phyloP scores from a whole-genome alignment of 176 grass and related monocot genomes.

The Tillandsia leiboldiana region DNA sequence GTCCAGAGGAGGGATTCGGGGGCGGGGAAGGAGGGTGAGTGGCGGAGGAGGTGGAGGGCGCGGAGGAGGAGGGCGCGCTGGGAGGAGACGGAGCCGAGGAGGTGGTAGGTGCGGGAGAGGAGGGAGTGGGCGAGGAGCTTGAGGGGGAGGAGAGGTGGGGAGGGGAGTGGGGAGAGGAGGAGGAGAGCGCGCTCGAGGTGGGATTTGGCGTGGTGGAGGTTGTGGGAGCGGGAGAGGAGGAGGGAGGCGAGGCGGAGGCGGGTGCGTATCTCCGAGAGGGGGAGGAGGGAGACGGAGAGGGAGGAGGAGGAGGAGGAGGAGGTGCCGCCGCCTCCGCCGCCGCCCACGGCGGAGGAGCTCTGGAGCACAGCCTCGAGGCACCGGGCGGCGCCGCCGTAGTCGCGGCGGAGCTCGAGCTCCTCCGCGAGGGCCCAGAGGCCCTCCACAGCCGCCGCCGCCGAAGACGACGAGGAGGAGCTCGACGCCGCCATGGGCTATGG shows the following conservation, averaged over 20 bases:
- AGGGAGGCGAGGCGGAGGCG: slow-evolving; percentile 59
- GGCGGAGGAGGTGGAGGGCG: slow-evolving; percentile 43
- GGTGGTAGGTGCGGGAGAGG: slow-evolving; percentile 48
- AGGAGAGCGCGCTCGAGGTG: slow-evolving; percentile 82
- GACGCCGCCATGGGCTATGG: slow-evolving; percentile 16
- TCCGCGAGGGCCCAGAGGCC: slow-evolving; percentile 79
- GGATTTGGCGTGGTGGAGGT: slow-evolving; percentile 53
- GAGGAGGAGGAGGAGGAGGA: slow-evolving; percentile 61
- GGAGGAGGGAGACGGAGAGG: slow-evolving; percentile 43
- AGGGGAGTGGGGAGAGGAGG: slow-evolving; percentile 56
- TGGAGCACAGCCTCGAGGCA: slow-evolving; percentile 62
- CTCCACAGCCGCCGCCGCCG: slow-evolving; percentile 35
- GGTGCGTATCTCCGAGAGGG: slow-evolving; percentile 64
- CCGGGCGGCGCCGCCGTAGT: slow-evolving; percentile 35
- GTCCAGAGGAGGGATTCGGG: slow-evolving; percentile 47
- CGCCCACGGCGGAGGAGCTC: slow-evolving; percentile 15
- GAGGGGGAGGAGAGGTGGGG: slow-evolving; percentile 48
- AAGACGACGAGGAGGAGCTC: not conserved
- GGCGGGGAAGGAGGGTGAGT: slow-evolving; percentile 27
- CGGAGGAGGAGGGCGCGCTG: slow-evolving; percentile 68
- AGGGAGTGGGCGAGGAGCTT: slow-evolving; percentile 79
- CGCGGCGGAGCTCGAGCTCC: slow-evolving; percentile 61
- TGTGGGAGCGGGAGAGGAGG: slow-evolving; percentile 45
- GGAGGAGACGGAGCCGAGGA: slow-evolving; percentile 48
- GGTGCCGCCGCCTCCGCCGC: no score